Evolutionary conservation across 371 early-diverging fungal genomes (phyloP).

Genomic region (Apophysomyces variabilis): DNA sequence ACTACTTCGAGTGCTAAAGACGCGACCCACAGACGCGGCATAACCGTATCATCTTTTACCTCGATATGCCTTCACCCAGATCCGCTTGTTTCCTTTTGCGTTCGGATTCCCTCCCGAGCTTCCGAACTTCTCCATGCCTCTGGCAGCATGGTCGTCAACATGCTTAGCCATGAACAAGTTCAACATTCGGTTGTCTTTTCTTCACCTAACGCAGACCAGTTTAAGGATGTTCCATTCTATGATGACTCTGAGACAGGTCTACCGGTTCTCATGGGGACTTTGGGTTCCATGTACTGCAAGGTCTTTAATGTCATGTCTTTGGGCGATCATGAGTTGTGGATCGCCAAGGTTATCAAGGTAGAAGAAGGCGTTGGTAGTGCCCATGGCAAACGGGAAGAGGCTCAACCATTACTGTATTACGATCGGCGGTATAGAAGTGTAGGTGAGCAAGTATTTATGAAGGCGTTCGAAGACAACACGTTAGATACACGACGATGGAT

Average conservation of each 20-base stretch:
- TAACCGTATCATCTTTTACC: slow-evolving; percentile 73
- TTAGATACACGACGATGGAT: slow-evolving; percentile 58
- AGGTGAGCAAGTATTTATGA: slow-evolving; percentile 63
- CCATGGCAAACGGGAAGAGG: slow-evolving; percentile 47
- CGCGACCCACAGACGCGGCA: slow-evolving; percentile 57
- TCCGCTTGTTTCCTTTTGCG: slow-evolving; percentile 69
- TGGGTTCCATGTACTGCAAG: slow-evolving; percentile 70
- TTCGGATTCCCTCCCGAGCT: slow-evolving; percentile 67
- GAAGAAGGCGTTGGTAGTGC: slow-evolving; percentile 60
- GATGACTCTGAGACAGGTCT: slow-evolving; percentile 57
- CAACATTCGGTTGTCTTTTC: slow-evolving; percentile 68
- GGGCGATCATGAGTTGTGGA: slow-evolving; percentile 76
- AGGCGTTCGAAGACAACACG: slow-evolving; percentile 50
- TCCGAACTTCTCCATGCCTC: slow-evolving; percentile 60
- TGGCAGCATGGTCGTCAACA: slow-evolving; percentile 66
- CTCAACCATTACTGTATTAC: slow-evolving; percentile 66
- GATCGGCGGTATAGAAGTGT: slow-evolving; percentile 67
- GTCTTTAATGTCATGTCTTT: slow-evolving; percentile 49
- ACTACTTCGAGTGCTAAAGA: slow-evolving; percentile 53
- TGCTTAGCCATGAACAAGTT: slow-evolving; percentile 63
- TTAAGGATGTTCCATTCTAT: slow-evolving; percentile 60
- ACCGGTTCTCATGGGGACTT: slow-evolving; percentile 63
- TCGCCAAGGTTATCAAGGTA: slow-evolving; percentile 61
- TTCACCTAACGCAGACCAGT: slow-evolving; percentile 57
- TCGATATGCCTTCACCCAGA: slow-evolving; percentile 70